Conservation (phyloP, 2,329 filamentous ascomycete genomes). For the Aspergillus ustus region DNA sequence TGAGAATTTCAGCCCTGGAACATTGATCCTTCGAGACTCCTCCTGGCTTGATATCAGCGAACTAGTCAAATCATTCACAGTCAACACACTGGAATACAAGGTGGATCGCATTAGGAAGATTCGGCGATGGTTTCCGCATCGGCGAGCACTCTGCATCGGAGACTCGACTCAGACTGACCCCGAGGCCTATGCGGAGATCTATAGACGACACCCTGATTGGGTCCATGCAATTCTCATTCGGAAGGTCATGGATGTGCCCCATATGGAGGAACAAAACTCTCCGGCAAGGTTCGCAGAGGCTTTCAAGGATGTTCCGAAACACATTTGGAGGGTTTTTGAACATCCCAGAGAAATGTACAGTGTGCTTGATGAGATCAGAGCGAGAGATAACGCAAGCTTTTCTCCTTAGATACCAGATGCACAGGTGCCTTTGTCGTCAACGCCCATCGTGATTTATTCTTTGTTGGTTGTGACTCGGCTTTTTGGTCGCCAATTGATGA, state of each 20-base stretch:
- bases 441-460: background rate
- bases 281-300: constrained; percentile 78
- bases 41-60: constrained; percentile 85
- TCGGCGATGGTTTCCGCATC: constrained; percentile 74
- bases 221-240: constrained; percentile 83
- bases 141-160: constrained; percentile 82
- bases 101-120: constrained; percentile 78
- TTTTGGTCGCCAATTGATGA: constrained; percentile 22
- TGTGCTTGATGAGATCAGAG: constrained; percentile 36
- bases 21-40: constrained; percentile 81
- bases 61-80: constrained; percentile 76
- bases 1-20: constrained; percentile 73
- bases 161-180: constrained; percentile 93
- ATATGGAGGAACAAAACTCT: constrained; percentile 75
- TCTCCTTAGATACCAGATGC: background rate
- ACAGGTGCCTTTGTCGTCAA: background rate
- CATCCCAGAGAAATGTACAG: constrained; percentile 67
- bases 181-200: constrained; percentile 84
- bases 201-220: constrained; percentile 71
- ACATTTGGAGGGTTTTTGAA: constrained; percentile 82
- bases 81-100: constrained; percentile 86
- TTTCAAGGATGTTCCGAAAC: constrained; percentile 73
- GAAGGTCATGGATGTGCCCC: constrained; percentile 76
- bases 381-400: constrained; percentile 16
- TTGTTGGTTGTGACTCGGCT: constrained; percentile 12